Percentiles rank a stretch among this genome's conserved stretches.
Conservation (phyloP, 225 moss, liverwort and hornwort species). For the Neckera pumila region DNA sequence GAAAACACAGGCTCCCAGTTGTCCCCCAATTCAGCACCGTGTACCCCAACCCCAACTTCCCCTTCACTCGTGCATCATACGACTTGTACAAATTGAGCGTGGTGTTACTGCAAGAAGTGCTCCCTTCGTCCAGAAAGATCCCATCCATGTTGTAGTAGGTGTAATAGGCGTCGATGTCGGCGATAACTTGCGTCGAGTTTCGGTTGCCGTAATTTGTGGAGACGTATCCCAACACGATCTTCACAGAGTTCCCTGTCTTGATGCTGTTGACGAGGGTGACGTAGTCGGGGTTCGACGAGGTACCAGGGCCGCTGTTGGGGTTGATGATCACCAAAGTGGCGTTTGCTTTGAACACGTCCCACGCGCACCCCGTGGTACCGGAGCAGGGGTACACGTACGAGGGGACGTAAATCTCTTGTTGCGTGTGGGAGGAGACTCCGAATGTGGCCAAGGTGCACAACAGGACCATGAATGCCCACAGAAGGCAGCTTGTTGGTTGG, state of each 20-base stretch:
- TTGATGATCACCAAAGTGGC: slow-evolving; percentile 14
- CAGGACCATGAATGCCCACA: neutral
- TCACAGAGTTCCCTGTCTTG: neutral
- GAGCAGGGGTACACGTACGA: slow-evolving; percentile 6
- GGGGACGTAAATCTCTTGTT: slow-evolving; percentile 1
- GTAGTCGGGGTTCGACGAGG: neutral
- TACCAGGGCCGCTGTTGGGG: slow-evolving; percentile 9
- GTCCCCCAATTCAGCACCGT: slow-evolving; percentile 27
- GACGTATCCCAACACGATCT: slow-evolving; percentile 13
- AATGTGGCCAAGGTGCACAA: neutral
- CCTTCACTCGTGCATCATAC: neutral
- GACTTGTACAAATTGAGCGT: neutral
- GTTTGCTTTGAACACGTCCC: slow-evolving; percentile 7
- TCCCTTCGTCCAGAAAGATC: slow-evolving; percentile 25
- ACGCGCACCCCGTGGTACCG: neutral
- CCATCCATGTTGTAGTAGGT: neutral
- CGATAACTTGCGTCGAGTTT: neutral
- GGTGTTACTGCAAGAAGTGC: neutral
- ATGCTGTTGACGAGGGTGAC: neutral
- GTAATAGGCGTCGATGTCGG: slow-evolving; percentile 1
- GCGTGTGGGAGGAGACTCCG: neutral
- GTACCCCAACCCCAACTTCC: neutral
- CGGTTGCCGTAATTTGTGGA: neutral
- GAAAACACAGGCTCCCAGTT: neutral
- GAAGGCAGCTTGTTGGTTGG: neutral